Conservation (phyloP, 345 rosid species). For the Hibiscus syriacus region DNA sequence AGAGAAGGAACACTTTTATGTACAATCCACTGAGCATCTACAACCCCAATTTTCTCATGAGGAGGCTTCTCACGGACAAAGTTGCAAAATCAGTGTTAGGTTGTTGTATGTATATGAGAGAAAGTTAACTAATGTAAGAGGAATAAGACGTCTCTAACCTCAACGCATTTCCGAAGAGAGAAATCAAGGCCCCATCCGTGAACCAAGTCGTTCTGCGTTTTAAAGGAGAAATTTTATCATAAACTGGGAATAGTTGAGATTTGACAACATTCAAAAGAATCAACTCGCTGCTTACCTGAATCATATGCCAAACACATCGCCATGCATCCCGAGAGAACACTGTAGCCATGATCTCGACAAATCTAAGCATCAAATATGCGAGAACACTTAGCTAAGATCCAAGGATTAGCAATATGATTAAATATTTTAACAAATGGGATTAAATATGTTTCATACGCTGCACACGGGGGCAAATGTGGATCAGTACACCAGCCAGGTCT, state of each 20-base stretch:
- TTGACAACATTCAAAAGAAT: not conserved
- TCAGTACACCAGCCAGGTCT: constrained; percentile 77
- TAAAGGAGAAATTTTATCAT: not conserved
- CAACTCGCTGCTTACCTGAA: constrained; percentile 45
- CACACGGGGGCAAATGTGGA: constrained; percentile 87
- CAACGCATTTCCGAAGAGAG: constrained; percentile 56
- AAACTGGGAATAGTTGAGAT: not conserved
- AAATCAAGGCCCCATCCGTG: constrained; percentile 86
- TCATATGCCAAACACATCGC: constrained; percentile 97
- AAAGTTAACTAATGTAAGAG: not conserved
- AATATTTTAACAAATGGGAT: not conserved
- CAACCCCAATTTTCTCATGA: constrained; percentile 64
- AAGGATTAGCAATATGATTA: not conserved
- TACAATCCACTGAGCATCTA: constrained; percentile 65
- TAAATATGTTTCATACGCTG: constrained; percentile 56
- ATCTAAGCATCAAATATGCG: constrained; percentile 33
- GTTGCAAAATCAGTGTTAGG: not conserved
- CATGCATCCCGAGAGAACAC: constrained; percentile 91
- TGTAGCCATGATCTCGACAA: constrained; percentile 97
- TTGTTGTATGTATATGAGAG: not conserved
- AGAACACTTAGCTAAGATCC: not conserved
- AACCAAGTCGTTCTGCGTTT: constrained; percentile 59
- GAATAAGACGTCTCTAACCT: constrained; percentile 31
- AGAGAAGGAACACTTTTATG: constrained; percentile 70
- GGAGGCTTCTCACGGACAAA: constrained; percentile 34